These are phyloP conservation scores for Populus euphratica DNA, from an alignment of 345 rosid genomes.

Conservation along the genomic window DNA sequence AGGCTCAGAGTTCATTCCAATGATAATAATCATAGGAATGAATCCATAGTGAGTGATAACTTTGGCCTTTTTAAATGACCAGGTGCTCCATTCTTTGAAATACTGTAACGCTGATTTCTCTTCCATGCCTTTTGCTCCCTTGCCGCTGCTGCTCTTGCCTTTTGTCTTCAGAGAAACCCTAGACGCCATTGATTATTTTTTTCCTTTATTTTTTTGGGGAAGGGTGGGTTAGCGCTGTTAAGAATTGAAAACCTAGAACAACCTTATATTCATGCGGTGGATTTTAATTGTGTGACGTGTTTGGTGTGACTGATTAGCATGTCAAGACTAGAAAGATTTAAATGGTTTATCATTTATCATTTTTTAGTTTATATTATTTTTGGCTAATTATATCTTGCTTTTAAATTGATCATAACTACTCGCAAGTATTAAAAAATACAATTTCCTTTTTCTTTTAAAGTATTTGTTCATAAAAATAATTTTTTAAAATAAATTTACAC, in stretches of 20 bases:
- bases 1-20: conserved; percentile 95
- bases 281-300: neutral
- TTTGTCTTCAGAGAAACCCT: conserved; percentile 46
- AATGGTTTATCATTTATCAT: too few relatives aligned
- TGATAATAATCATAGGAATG: conserved; percentile 75
- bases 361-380: too few relatives aligned
- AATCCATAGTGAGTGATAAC: conserved; percentile 86
- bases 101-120: conserved; percentile 42
- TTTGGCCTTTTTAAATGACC: conserved; percentile 86
- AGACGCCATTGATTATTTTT: conserved; percentile 35
- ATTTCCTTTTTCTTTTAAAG: too few relatives aligned
- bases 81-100: conserved; percentile 87
- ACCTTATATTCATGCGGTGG: neutral
- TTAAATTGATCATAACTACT: neutral
- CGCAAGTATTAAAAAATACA: too few relatives aligned
- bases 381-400: too few relatives aligned
- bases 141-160: conserved; percentile 43
- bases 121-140: conserved; percentile 42
- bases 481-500: too few relatives aligned
- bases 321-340: too few relatives aligned
- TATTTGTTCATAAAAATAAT: too few relatives aligned
- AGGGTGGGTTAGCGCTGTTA: too few relatives aligned
- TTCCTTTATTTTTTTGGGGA: too few relatives aligned
- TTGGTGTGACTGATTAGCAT: neutral
- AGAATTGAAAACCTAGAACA: neutral